Conservation (phyloP, 2,329 filamentous ascomycete species). For the Cordyceps fumosorosea region DNA sequence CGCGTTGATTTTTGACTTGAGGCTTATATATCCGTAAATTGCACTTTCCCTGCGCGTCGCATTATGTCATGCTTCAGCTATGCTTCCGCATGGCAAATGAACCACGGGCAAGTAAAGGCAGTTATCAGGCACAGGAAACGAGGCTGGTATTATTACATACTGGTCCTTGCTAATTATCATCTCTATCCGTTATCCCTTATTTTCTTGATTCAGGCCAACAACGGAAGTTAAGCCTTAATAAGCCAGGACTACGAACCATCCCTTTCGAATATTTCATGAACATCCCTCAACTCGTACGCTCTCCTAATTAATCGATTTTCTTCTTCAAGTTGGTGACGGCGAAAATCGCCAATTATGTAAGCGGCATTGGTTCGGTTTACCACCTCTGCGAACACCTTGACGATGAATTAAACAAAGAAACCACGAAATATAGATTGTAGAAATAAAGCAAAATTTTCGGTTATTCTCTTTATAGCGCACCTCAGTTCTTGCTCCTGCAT, state of each 20-base stretch:
- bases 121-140: too few relatives aligned
- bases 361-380: not conserved
- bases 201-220: too few relatives aligned
- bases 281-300: too few relatives aligned
- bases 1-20: not conserved
- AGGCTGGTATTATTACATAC: too few relatives aligned
- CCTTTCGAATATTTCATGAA: too few relatives aligned
- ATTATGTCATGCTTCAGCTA: not conserved
- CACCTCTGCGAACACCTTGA: not conserved
- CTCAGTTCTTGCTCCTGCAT: not conserved
- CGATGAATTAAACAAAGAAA: not conserved
- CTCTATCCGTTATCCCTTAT: too few relatives aligned
- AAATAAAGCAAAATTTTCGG: not conserved
- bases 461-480: not conserved
- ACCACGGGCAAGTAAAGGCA: too few relatives aligned
- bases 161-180: too few relatives aligned
- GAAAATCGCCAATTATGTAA: not conserved
- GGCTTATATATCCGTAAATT: not conserved
- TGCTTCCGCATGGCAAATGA: not conserved
- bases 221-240: too few relatives aligned
- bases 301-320: too few relatives aligned
- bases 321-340: too few relatives aligned
- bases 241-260: too few relatives aligned
- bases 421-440: not conserved
- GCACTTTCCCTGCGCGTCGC: not conserved